Evolutionary conservation across 2,329 filamentous ascomycete genomes (phyloP), one percentile per base, ranked within the genome.

Genomic region (Nemania abortiva): DNA sequence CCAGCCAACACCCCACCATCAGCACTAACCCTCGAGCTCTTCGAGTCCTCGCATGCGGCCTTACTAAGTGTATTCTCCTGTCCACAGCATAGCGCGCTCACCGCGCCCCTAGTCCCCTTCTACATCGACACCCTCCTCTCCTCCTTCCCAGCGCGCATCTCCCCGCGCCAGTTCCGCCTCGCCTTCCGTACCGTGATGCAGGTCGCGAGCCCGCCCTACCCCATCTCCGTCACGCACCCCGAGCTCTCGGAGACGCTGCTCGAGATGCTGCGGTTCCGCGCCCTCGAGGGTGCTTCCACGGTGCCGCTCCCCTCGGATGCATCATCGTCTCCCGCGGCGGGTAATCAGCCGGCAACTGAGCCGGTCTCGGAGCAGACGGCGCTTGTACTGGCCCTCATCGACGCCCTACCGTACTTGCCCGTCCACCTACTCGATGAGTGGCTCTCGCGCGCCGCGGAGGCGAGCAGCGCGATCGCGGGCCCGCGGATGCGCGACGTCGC

Each of bases 131-230:
- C 91, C 15, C 85, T 97, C 0, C 92, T 97, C 76, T 85, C 87
- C 22, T 90, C 93, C 0, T 97, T 97, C 79, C 94, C 95, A 0
- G 79, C 84, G 1, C 91, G 91, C 67, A 89, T 97, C 22, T 95
- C 93, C 0, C 86, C 92, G 0, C 89, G 94, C 18, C 95, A 98
- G 78, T 97, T 98, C 83, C 89, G 94, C 34, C 85, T 97, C 10
- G 95, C 94, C 11, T 95, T 97, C 84, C 93, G 91, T 78, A 95
- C 93, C 1, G 84, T 97, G 54, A 89, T 97, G 79, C 91, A 92
- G 74, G 91, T 97, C 68, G 90, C 94, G 11, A 91, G 92, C 2
- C 93, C 94, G 2, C 95, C 94, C 0, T 94, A 92, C 45, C 87
- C 89, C 1, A 87, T 97, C 49, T 89, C 92, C 39, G 89, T 88